These are phyloP conservation scores for Echinosophora koreensis DNA, from an alignment of 306 rosid genomes.

Conservation along the genomic window DNA sequence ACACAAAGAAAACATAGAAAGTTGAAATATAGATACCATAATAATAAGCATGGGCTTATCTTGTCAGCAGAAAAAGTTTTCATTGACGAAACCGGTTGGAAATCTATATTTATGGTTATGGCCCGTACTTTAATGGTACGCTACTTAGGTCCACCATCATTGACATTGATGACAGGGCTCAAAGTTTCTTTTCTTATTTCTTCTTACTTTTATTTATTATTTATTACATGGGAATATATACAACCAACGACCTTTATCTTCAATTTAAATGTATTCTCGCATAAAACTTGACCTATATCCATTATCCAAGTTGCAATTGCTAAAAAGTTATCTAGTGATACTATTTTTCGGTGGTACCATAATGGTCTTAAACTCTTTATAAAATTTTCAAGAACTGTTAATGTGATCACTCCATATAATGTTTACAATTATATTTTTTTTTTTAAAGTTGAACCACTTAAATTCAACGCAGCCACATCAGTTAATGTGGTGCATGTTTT, in stretches of 20 bases:
- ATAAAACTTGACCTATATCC: neutral
- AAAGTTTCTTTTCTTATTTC: too few relatives aligned
- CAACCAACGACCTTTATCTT: too few relatives aligned
- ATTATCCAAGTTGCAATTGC: neutral
- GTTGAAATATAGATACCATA: too few relatives aligned
- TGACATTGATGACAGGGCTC: too few relatives aligned
- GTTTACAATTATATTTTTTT: neutral
- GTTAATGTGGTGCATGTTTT: too few relatives aligned
- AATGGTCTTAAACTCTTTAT: neutral
- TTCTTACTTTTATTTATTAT: too few relatives aligned
- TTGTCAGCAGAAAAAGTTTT: neutral
- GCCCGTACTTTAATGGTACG: neutral
- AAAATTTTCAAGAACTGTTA: neutral
- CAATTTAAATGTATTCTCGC: neutral
- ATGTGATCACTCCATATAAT: neutral
- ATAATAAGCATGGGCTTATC: neutral
- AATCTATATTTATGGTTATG: neutral
- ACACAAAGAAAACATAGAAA: too few relatives aligned
- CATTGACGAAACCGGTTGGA: too few relatives aligned
- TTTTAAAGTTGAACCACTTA: neutral
- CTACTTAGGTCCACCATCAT: neutral
- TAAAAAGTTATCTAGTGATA: neutral
- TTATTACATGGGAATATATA: too few relatives aligned
- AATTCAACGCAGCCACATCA: slow-evolving; percentile 1
- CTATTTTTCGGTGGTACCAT: neutral